phyloP scores from a whole-genome alignment of 805 yeast species.

The Candida patagonica region DNA sequence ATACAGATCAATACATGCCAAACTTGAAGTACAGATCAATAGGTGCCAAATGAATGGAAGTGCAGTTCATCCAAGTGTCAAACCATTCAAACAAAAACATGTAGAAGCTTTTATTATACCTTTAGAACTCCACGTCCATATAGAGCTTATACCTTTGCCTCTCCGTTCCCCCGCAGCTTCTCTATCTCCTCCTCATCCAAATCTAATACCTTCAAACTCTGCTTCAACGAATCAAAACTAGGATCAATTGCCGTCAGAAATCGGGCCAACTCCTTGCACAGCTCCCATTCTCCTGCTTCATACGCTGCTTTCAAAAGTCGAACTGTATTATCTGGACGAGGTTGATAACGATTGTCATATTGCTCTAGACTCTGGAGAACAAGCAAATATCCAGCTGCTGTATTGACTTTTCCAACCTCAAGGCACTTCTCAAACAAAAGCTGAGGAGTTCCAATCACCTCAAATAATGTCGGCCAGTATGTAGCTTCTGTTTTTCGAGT shows the following conservation, averaged over 20 bases:
- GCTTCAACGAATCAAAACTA: slow-evolving; percentile 6
- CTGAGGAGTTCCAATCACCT: slow-evolving; percentile 28
- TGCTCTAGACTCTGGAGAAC: slow-evolving; percentile 28
- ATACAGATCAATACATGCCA: too few species aligned
- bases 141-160: too few species aligned
- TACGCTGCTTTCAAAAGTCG: slow-evolving; percentile 28
- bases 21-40: too few species aligned
- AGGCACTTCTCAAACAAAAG: slow-evolving; percentile 30
- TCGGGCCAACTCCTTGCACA: slow-evolving; percentile 31
- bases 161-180: too few species aligned
- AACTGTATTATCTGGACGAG: slow-evolving; percentile 21
- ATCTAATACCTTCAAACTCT: slow-evolving; percentile 1
- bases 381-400: slow-evolving; percentile 33
- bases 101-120: too few species aligned
- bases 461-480: slow-evolving; percentile 40
- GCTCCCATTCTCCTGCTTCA: slow-evolving; percentile 25
- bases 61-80: too few species aligned
- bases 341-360: too few species aligned
- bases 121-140: too few species aligned
- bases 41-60: too few species aligned
- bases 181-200: background rate
- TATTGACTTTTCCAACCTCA: slow-evolving; percentile 25
- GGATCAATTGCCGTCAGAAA: slow-evolving; percentile 31
- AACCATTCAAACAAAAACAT: too few species aligned
- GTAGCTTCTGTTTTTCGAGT: slow-evolving; percentile 50